phyloP scores from a whole-genome alignment of 2,329 filamentous ascomycete genomes.

The Diplocarpon rosae region DNA sequence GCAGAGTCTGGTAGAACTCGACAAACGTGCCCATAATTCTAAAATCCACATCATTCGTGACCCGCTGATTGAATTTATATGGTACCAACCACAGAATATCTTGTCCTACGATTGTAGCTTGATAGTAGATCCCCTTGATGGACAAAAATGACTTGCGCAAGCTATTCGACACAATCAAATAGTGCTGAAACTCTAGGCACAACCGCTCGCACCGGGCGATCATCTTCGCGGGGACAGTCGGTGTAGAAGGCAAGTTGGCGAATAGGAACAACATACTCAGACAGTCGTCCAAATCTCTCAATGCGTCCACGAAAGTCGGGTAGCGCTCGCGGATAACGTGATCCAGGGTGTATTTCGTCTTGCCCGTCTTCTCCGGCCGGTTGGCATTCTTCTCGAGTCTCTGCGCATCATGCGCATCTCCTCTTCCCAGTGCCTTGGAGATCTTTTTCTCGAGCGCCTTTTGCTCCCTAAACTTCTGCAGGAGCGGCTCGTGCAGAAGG shows the following conservation, averaged over 20 bases:
- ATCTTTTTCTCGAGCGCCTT: constrained; percentile 98
- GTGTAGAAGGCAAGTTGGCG: constrained; percentile 85
- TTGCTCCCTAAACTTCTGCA: constrained; percentile 92
- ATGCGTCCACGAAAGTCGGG: constrained; percentile 87
- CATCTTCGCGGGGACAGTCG: constrained; percentile 85
- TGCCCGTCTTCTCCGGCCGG: constrained; percentile 81
- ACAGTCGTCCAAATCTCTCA: constrained; percentile 92
- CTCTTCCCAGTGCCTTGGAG: constrained; percentile 77
- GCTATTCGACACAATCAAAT: constrained; percentile 83
- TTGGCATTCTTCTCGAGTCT: constrained; percentile 79
- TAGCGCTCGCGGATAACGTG: constrained; percentile 98
- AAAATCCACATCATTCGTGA: constrained; percentile 92
- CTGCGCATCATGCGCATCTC: constrained; percentile 80
- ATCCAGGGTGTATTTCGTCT: constrained; percentile 81
- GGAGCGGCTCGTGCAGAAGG: constrained; percentile 87
- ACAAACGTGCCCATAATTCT: constrained; percentile 99
- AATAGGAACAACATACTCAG: constrained; percentile 96
- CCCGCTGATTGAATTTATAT: constrained; percentile 93
- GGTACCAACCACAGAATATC: constrained; percentile 95
- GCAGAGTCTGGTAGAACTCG: constrained; percentile 94
- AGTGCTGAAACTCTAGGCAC: constrained; percentile 94
- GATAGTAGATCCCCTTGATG: constrained; percentile 99
- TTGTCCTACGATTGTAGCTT: constrained; percentile 93
- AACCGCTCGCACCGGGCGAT: constrained; percentile 89
- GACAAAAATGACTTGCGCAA: constrained; percentile 93